Base-by-base conservation (phyloP, 495 filamentous ascomycete genomes). In the Jackrogersella multiformis region DNA sequence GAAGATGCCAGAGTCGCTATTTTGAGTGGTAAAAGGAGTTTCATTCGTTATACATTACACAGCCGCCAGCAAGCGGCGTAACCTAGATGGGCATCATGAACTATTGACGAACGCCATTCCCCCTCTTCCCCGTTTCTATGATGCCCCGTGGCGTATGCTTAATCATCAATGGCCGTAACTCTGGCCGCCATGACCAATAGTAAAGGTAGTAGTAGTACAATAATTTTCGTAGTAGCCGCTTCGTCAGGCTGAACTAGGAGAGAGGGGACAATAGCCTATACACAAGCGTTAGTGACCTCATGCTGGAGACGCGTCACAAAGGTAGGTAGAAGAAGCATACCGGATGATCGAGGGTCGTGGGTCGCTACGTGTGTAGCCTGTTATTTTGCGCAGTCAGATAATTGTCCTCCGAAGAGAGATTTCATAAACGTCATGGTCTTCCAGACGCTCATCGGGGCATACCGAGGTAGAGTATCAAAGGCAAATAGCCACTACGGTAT, bases 381-480 rank as follows among this genome's bases (percentile, higher is more conserved):
- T 72, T 60, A 39, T 49, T 24, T 21, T 49, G 28, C 16, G 78
- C 72, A 66, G 69, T 76, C 35, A 59, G 61, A 20, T 34, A n/a
- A 34, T 38, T 30, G 52, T 52, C 7, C 26, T 55, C 18, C 4
- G 12, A 36, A 34, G 46, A 21, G n/a, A n/a, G n/a, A n/a, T n/a
- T n/a, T n/a, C 4, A 26, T 49, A 28, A 38, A 38, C 30, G 51
- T 51, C 53, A 30, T 46, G 38, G 28, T 56, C 23, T 48, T 35
- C 18, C 5, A 57, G 21, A 62, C 16, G 58, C 57, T 52, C 48
- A 23, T 52, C 26, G 55, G 55, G n/a, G 64, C 87, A 70, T 89
- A 97, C 93, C 95, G 69, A 99, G 90, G 80, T 97, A 99, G 79
- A 99, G 84, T 77, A 99, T 96, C 79, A 99, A 80, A 76, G 95